These are phyloP conservation scores for Cephalotrichum gorgonifer DNA, from an alignment of 2,329 filamentous ascomycete genomes.

Conservation along the genomic window DNA sequence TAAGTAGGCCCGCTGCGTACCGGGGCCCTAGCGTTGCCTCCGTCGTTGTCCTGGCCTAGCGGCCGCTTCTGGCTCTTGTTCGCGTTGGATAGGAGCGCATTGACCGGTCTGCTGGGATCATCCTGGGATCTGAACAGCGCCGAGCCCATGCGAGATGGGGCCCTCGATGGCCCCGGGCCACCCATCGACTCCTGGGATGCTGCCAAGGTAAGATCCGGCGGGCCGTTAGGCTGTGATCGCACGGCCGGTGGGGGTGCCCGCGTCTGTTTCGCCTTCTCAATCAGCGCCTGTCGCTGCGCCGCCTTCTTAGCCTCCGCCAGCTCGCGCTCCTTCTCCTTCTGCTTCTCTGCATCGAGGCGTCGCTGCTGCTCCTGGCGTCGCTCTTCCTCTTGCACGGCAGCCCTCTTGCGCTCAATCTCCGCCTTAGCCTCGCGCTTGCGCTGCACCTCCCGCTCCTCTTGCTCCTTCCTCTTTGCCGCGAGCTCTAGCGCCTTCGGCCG, in stretches of 20 bases:
- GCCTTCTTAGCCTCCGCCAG: slow-evolving; percentile 57
- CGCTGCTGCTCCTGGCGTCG: slow-evolving; percentile 46
- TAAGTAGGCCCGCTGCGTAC: slow-evolving; percentile 49
- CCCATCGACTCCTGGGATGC: slow-evolving; percentile 19
- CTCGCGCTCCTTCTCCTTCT: slow-evolving; percentile 50
- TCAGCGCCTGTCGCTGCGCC: slow-evolving; percentile 50
- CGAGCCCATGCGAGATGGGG: slow-evolving; percentile 49
- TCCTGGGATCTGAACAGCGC: slow-evolving; percentile 42
- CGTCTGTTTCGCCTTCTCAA: slow-evolving; percentile 57
- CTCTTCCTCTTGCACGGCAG: slow-evolving; percentile 55
- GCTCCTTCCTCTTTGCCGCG: slow-evolving; percentile 73
- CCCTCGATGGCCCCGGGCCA: slow-evolving; percentile 27
- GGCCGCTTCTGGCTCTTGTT: slow-evolving; percentile 68
- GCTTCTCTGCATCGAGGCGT: slow-evolving; percentile 51
- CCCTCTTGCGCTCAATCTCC: slow-evolving; percentile 68
- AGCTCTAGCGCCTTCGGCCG: slow-evolving; percentile 63
- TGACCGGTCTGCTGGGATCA: slow-evolving; percentile 49
- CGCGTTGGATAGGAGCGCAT: slow-evolving; percentile 39
- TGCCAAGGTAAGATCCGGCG: slow-evolving; percentile 30
- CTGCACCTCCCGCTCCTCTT: slow-evolving; percentile 70
- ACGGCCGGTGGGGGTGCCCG: slow-evolving; percentile 50
- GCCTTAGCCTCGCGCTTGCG: slow-evolving; percentile 73
- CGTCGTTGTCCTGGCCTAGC: slow-evolving; percentile 54
- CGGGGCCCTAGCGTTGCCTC: slow-evolving; percentile 36
- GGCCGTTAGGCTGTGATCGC: slow-evolving; percentile 42